A percentile compares a stretch with the other conserved stretches of the same genome.
Conservation (phyloP, 2,329 filamentous ascomycete species). For the Domatiomyces catenatus region DNA sequence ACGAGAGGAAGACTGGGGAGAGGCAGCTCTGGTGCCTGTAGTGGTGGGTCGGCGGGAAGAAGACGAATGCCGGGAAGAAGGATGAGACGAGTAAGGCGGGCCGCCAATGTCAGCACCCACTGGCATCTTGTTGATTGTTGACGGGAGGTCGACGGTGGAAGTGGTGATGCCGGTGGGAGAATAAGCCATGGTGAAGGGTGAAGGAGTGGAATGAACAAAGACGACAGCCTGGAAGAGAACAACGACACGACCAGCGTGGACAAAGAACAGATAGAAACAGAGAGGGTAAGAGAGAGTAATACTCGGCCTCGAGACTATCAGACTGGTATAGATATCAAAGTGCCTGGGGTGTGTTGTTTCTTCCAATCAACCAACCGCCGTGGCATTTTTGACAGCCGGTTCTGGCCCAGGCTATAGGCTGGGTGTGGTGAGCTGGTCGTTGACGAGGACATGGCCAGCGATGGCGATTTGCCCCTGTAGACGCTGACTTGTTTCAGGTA, state of each 20-base stretch:
- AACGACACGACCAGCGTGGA: background rate
- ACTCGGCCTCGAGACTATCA: background rate
- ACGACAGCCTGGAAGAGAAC: background rate
- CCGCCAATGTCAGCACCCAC: background rate
- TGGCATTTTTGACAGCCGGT: background rate
- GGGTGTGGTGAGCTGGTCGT: background rate
- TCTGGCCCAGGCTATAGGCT: background rate
- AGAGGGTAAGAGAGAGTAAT: background rate
- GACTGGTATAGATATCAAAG: background rate
- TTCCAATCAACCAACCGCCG: background rate
- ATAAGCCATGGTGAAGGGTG: background rate
- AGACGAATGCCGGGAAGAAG: conserved; percentile 1
- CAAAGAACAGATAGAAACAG: background rate
- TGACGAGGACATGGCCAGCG: background rate
- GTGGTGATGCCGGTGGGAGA: background rate
- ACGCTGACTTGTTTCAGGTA: background rate
- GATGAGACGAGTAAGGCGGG: background rate
- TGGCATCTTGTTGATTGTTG: background rate
- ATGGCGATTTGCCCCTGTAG: background rate
- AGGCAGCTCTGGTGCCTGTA: conserved; percentile 1
- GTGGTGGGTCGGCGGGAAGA: conserved; percentile 2
- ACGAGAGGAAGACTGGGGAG: background rate
- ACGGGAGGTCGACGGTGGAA: background rate
- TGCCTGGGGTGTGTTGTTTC: no score
- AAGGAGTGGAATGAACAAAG: background rate